Evolutionary conservation across 257 asterid species (phyloP).

Genomic region (Penstemon newberryi): DNA sequence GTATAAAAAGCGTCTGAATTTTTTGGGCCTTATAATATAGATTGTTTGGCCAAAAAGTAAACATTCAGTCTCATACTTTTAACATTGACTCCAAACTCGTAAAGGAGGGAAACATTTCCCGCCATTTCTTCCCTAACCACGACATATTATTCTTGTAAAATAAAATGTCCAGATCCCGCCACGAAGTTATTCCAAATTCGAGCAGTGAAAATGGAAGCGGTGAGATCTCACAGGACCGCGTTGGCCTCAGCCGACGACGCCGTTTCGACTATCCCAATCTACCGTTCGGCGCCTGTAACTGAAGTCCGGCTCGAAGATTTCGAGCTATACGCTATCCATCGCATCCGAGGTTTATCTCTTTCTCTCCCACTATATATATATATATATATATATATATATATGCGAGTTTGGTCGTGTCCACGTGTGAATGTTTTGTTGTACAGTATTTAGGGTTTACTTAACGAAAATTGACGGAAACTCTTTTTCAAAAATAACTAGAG

Average conservation of each 20-base stretch:
- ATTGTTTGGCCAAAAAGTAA: no score
- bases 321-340: constrained; percentile 81
- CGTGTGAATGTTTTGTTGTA: neutral
- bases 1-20: no score
- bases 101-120: no score
- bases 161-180: no score
- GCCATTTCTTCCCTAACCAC: no score
- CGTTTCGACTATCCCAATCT: constrained; percentile 56
- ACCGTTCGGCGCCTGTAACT: constrained; percentile 81
- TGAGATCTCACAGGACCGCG: constrained; percentile 50
- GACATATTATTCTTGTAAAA: no score
- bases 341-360: constrained; percentile 67
- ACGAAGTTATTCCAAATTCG: no score
- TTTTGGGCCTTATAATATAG: no score
- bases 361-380: neutral
- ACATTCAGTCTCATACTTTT: no score
- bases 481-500: neutral
- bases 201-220: constrained; percentile 48
- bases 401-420: neutral
- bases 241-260: constrained; percentile 29
- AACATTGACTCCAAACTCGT: no score
- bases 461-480: no score
- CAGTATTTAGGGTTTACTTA: neutral
- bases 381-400: no score
- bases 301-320: constrained; percentile 93